Evolutionary conservation across 2,329 filamentous ascomycete species (phyloP).

Genomic region (Pseudogymnoascus sp.): DNA sequence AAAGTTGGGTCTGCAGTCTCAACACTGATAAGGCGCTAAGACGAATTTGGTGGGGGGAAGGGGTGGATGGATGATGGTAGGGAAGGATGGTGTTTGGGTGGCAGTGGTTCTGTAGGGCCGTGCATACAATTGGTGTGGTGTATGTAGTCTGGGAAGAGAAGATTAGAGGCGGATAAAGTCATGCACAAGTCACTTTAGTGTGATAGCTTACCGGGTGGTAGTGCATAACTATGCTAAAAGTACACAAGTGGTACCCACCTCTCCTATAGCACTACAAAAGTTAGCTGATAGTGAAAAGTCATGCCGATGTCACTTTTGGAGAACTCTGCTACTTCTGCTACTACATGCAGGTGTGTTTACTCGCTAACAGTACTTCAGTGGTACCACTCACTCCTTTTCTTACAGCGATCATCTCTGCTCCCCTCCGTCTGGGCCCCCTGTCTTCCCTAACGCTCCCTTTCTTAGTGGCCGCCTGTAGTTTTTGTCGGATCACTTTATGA

Average conservation of each 20-base stretch:
- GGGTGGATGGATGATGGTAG: background rate
- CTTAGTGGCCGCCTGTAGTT: background rate
- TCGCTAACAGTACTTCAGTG: background rate
- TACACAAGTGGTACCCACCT: background rate
- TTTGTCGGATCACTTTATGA: constrained; percentile 1
- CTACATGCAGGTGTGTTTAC: background rate
- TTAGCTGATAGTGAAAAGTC: background rate
- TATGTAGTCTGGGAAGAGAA: background rate
- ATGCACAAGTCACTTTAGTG: background rate
- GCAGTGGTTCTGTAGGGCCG: too few relatives aligned
- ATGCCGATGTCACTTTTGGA: background rate
- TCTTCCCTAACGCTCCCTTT: background rate
- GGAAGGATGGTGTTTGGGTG: too few relatives aligned
- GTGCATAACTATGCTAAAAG: background rate
- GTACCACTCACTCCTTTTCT: background rate
- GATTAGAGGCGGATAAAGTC: background rate
- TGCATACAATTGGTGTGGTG: background rate
- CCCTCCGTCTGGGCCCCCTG: too few relatives aligned
- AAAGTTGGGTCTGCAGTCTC: constrained; percentile 2
- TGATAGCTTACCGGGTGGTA: background rate
- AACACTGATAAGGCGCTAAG: constrained; percentile 5
- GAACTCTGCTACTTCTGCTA: background rate
- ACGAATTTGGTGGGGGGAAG: background rate
- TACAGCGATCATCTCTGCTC: too few relatives aligned
- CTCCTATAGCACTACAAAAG: background rate